Conservation (phyloP, 1,284 basidiomycete genomes). For the Malassezia sympodialis region DNA sequence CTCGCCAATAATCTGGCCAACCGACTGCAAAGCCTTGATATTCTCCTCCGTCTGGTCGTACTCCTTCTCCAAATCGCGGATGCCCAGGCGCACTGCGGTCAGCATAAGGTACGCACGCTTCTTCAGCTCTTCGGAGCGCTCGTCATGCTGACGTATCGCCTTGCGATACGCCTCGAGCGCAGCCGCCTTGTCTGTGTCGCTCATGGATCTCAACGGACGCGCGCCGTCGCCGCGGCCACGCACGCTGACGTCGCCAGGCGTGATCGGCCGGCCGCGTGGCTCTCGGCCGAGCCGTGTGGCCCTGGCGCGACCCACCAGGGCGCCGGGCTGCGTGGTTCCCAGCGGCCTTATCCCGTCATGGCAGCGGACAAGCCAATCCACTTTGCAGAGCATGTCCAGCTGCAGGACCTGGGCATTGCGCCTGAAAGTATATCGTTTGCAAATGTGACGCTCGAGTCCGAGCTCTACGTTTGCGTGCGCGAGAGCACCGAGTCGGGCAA, state of each 20-base stretch:
- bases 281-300: background rate
- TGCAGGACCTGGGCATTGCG: conserved; percentile 89
- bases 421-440: conserved; percentile 95
- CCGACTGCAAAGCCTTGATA: conserved; percentile 96
- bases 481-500: conserved; percentile 51
- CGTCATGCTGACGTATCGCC: conserved; percentile 52
- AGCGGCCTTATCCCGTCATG: conserved; percentile 24
- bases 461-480: conserved; percentile 88
- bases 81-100: conserved; percentile 29
- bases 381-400: conserved; percentile 54
- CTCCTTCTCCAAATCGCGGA: conserved; percentile 72
- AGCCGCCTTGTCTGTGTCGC: conserved; percentile 16
- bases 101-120: conserved; percentile 22
- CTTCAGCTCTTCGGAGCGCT: conserved; percentile 39
- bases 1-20: conserved; percentile 98
- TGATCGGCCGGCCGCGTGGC: conserved; percentile 5
- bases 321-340: background rate
- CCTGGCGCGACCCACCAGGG: background rate
- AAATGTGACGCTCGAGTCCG: conserved; percentile 87
- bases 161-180: conserved; percentile 38
- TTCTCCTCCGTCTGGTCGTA: conserved; percentile 97
- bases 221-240: background rate
- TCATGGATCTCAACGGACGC: conserved; percentile 17
- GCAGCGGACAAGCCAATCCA: conserved; percentile 46
- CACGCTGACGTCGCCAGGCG: background rate